phyloP scores from a whole-genome alignment of 2,329 filamentous ascomycete species.

The Grosmannia huntii region DNA sequence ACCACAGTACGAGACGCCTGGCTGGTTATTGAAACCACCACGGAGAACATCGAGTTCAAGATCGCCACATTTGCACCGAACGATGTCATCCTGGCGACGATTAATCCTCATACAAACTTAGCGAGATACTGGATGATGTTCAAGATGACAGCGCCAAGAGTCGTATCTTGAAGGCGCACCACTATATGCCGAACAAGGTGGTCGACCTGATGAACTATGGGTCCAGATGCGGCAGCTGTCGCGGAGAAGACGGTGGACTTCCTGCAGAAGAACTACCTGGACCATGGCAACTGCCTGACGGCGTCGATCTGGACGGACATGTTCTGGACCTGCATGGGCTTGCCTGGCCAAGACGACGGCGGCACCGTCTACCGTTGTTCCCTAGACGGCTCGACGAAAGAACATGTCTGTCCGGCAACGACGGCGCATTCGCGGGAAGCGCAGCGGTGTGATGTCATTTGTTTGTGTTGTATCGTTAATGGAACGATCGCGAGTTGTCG shows the following conservation, averaged over 20 bases:
- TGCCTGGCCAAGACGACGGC: conserved; percentile 24
- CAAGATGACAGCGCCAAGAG: conserved; percentile 9
- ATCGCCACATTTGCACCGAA: conserved; percentile 15
- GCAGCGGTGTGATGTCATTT: background rate
- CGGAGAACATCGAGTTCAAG: conserved; percentile 20
- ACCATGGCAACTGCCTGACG: conserved; percentile 26
- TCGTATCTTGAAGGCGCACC: conserved; percentile 22
- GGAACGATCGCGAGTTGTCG: no score
- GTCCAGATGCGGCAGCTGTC: conserved; percentile 10
- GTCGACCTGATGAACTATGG: conserved; percentile 24
- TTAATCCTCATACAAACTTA: conserved; percentile 18
- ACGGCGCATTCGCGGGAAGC: conserved; percentile 16
- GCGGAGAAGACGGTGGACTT: conserved; percentile 11
- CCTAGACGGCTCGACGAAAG: conserved; percentile 19
- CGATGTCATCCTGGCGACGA: conserved; percentile 19
- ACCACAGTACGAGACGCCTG: conserved; percentile 24
- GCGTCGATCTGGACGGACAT: conserved; percentile 29
- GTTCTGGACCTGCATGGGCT: conserved; percentile 39
- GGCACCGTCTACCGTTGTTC: conserved; percentile 24
- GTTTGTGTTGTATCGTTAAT: no score
- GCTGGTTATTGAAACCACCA: conserved; percentile 21
- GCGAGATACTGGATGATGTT: conserved; percentile 15
- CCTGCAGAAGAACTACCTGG: conserved; percentile 17
- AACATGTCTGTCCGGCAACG: conserved; percentile 14
- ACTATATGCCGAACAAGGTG: conserved; percentile 21